Conservation (phyloP, 768 basidiomycete species). For the Boletus bicolor region DNA sequence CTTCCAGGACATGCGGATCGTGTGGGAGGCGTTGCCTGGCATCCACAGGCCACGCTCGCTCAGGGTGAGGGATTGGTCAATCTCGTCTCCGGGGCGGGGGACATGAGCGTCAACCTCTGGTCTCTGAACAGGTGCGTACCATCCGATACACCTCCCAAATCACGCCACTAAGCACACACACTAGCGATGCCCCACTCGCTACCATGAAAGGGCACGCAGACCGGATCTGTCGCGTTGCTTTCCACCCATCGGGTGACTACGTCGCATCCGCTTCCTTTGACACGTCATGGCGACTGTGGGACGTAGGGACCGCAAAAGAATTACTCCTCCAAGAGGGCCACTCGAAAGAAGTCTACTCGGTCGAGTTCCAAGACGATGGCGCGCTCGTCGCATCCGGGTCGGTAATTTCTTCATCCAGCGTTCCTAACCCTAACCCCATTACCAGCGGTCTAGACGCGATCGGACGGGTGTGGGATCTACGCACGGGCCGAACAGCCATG, state of each 20-base stretch:
- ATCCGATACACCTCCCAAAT: neutral
- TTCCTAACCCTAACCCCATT: neutral
- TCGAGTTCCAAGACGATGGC: constrained; percentile 97
- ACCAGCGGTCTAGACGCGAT: constrained; percentile 91
- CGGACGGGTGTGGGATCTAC: constrained; percentile 94
- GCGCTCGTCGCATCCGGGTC: constrained; percentile 92
- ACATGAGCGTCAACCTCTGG: constrained; percentile 85
- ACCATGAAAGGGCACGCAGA: constrained; percentile 85
- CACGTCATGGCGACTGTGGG: constrained; percentile 97
- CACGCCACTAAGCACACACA: constrained; percentile 4
- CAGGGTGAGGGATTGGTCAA: constrained; percentile 66
- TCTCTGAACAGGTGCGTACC: constrained; percentile 68
- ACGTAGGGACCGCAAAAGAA: constrained; percentile 77
- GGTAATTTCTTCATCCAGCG: constrained; percentile 19
- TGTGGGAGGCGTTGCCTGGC: constrained; percentile 97
- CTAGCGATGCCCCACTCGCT: constrained; percentile 82
- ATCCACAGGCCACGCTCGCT: constrained; percentile 84
- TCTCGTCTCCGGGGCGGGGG: constrained; percentile 88
- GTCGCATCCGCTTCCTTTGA: constrained; percentile 95
- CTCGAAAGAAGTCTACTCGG: constrained; percentile 91
- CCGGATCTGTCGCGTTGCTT: constrained; percentile 90
- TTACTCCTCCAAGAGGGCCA: constrained; percentile 93
- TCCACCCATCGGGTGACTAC: constrained; percentile 94
- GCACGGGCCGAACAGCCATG: constrained; percentile 95
- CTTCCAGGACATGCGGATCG: constrained; percentile 78